phyloP scores from a whole-genome alignment of 2,329 filamentous ascomycete genomes.

The Aspergillus pseudoviridinutans region DNA sequence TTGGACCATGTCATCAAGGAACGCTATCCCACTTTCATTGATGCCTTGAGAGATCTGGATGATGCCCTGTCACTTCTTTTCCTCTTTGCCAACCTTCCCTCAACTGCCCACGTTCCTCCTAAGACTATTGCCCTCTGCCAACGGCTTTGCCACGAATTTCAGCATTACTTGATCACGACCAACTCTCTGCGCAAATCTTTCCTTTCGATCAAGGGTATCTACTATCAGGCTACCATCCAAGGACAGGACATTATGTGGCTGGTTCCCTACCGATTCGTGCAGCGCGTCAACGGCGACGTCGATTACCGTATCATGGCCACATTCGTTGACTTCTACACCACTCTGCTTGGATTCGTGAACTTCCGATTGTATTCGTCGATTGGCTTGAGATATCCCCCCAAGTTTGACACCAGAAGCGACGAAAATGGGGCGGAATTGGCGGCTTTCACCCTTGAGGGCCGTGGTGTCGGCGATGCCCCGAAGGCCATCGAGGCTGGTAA shows the following conservation, averaged over 20 bases:
- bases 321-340: slow-evolving; percentile 98
- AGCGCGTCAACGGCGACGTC: slow-evolving; percentile 86
- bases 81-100: slow-evolving; percentile 93
- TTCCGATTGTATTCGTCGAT: slow-evolving; percentile 88
- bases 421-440: slow-evolving; percentile 85
- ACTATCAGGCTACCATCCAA: slow-evolving; percentile 96
- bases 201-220: slow-evolving; percentile 97
- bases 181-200: slow-evolving; percentile 93
- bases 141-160: slow-evolving; percentile 87
- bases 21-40: slow-evolving; percentile 94
- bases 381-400: slow-evolving; percentile 91
- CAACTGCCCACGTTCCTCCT: slow-evolving; percentile 79
- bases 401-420: slow-evolving; percentile 82
- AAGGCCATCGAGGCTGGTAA: slow-evolving; percentile 52
- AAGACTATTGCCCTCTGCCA: slow-evolving; percentile 97
- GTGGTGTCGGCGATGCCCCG: slow-evolving; percentile 48
- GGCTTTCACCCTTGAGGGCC: slow-evolving; percentile 85
- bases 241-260: slow-evolving; percentile 97
- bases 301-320: slow-evolving; percentile 99
- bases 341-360: slow-evolving; percentile 91
- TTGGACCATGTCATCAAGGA: slow-evolving; percentile 97
- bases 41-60: slow-evolving; percentile 89
- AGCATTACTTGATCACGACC: slow-evolving; percentile 93
- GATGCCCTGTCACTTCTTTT: slow-evolving; percentile 97
- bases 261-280: slow-evolving; percentile 96